Base-by-base conservation (phyloP, 1,284 basidiomycete species). In the Coriolopsis trogii region DNA sequence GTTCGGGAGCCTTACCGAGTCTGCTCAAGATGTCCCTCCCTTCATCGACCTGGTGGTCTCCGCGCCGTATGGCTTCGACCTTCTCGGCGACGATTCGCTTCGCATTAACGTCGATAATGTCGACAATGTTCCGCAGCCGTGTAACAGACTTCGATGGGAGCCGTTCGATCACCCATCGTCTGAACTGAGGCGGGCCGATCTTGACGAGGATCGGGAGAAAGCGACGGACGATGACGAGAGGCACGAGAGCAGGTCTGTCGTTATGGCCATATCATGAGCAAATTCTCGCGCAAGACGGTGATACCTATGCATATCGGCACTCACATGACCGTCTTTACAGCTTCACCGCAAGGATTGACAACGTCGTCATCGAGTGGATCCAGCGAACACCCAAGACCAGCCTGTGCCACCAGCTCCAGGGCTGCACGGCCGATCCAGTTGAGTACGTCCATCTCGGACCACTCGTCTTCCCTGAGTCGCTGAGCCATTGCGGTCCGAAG, bases 21-120 rank as follows among this genome's bases (percentile, higher is more conserved):
- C 64, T 55, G 26, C 65, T 67, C 52, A 67, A 49, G 30, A 69
- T 66, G 42, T 69, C 67, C 42, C 60, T 62, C 4, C 64, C 67
- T 36, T 58, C 56, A n/a, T 57, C 60, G 16, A 48, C 53, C 8
- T 60, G 44, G n/a, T n/a, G n/a, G 37, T 63, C 58, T 25, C 52
- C 60, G 13, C 48, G 24, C 16, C 41, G 47, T 23, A 58, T 18
- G 3, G 50, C 60, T 15, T 41, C 49, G 18, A 51, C 60, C 55
- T 62, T 66, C 6, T 15, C 29, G 4, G 43, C 16, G 13, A 49
- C 49, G 7, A 60, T 53, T 18, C 29, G 30, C 18, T 40, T 20
- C 16, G 46, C 38, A 8, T 46, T 28, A 8, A 10, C 18, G 37
- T 53, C 33, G 34, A 61, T 44, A 20, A 41, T 37, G 39, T 57